These are phyloP conservation scores for Withania somnifera DNA, from an alignment of 305 asterid species.

Conservation along the genomic window DNA sequence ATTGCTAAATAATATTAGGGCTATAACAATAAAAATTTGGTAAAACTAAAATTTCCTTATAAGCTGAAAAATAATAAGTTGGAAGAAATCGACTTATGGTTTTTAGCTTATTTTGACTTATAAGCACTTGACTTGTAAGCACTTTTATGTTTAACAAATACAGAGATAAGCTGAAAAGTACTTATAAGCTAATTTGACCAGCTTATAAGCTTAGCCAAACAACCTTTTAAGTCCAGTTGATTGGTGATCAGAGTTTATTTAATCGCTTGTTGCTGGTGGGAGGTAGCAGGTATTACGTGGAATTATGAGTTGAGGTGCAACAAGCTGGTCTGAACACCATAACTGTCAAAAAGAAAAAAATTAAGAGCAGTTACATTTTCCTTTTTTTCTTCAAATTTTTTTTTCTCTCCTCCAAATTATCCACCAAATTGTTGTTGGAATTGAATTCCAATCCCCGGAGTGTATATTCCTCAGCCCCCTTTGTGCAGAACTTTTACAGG, in stretches of 20 bases:
- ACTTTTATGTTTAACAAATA: no score
- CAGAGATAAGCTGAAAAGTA: no score
- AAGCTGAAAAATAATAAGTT: no score
- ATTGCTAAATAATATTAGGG: no score
- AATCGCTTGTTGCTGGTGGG: neutral
- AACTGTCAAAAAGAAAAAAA: neutral
- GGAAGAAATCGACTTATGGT: no score
- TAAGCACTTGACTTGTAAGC: no score
- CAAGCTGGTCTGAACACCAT: neutral
- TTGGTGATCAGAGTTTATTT: neutral
- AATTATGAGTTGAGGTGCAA: neutral
- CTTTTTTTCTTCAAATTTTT: neutral
- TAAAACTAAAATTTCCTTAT: no score
- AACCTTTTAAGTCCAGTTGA: no score
- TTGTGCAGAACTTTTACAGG: neutral
- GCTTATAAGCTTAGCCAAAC: no score
- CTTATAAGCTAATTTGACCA: no score
- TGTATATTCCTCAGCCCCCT: neutral
- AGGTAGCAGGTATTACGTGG: neutral
- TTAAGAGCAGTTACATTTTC: neutral
- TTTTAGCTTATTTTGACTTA: no score
- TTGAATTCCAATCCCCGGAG: neutral
- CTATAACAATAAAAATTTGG: no score
- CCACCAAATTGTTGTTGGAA: neutral
- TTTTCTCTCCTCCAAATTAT: neutral